Conservation (phyloP, 768 basidiomycete species). For the Mycena polygramma region DNA sequence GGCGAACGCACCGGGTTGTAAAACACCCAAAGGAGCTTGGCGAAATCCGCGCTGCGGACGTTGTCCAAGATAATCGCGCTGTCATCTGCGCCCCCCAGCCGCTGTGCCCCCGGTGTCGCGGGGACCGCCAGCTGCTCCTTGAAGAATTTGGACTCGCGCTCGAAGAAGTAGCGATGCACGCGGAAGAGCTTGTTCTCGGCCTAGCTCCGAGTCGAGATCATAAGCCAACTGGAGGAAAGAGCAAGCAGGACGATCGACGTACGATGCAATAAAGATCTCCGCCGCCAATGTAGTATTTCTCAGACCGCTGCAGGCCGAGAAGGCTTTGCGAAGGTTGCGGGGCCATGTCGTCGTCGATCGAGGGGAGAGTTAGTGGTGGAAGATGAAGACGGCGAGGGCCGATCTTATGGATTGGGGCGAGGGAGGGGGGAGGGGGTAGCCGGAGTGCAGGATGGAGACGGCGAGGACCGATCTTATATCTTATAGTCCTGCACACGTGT, state of each 20-base stretch:
- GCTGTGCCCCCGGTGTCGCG: constrained; percentile 47
- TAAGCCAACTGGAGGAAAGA: constrained; percentile 4
- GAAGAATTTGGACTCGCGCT: constrained; percentile 64
- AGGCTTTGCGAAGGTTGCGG: constrained; percentile 31
- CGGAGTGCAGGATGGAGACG: constrained; percentile 39
- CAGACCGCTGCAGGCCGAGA: constrained; percentile 41
- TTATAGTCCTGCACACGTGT: constrained; percentile 51
- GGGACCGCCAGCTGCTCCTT: constrained; percentile 49
- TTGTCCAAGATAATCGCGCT: constrained; percentile 61
- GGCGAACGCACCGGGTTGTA: constrained; percentile 60
- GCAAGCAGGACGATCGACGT: constrained; percentile 28
- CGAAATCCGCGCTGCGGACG: constrained; percentile 55
- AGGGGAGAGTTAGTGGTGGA: constrained; percentile 28
- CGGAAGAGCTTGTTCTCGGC: constrained; percentile 65
- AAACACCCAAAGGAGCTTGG: constrained; percentile 67
- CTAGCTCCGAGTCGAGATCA: constrained; percentile 42
- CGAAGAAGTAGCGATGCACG: constrained; percentile 67
- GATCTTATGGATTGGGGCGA: too few species aligned
- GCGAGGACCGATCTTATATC: constrained; percentile 32
- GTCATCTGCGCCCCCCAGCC: constrained; percentile 53
- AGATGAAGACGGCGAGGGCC: constrained; percentile 37
- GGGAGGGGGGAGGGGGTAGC: too few species aligned
- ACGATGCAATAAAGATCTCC: constrained; percentile 60
- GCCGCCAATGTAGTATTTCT: constrained; percentile 56
- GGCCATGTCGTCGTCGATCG: constrained; percentile 27